These are phyloP conservation scores for Claviceps capensis DNA, from an alignment of 2,329 filamentous ascomycete genomes.

Conservation along the genomic window DNA sequence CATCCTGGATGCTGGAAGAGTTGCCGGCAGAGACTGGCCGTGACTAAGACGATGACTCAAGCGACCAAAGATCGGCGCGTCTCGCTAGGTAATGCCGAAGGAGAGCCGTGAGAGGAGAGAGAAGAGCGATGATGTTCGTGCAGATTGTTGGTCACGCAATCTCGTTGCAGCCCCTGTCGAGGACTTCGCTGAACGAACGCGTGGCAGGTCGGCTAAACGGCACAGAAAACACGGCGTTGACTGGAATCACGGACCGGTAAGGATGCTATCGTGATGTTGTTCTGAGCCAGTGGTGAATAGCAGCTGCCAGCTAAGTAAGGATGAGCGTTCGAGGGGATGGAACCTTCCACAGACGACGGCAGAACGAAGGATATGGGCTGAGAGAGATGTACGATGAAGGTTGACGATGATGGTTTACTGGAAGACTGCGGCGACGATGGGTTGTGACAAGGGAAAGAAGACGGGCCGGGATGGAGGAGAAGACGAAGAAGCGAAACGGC, in stretches of 20 bases:
- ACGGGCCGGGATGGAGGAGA: conserved; percentile 2
- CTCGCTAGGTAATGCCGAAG: not conserved
- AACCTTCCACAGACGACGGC: not conserved
- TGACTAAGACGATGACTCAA: conserved; percentile 1
- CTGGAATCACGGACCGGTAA: not conserved
- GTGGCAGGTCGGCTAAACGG: not conserved
- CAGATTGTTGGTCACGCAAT: conserved; percentile 4
- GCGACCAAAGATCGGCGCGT: not conserved
- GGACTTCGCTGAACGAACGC: conserved; percentile 1
- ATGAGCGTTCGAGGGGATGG: not conserved
- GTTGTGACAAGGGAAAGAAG: conserved; percentile 2
- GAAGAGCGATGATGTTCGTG: not conserved
- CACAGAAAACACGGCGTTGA: not conserved
- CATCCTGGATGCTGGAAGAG: conserved; percentile 35
- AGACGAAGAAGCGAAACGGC: conserved; percentile 1
- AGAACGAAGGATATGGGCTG: not conserved
- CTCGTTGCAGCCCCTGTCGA: conserved; percentile 4
- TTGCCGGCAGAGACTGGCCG: conserved; percentile 7
- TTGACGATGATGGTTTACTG: not conserved
- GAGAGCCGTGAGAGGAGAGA: too few species aligned
- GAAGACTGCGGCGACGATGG: not conserved
- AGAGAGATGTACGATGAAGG: not conserved
- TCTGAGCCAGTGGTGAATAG: not conserved
- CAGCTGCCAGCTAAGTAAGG: not conserved
- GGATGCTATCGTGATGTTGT: not conserved